Evolutionary conservation across 805 yeast species (phyloP), one percentile per base, ranked within the genome.

Genomic region (Tetrapisispora namnaoensis): DNA sequence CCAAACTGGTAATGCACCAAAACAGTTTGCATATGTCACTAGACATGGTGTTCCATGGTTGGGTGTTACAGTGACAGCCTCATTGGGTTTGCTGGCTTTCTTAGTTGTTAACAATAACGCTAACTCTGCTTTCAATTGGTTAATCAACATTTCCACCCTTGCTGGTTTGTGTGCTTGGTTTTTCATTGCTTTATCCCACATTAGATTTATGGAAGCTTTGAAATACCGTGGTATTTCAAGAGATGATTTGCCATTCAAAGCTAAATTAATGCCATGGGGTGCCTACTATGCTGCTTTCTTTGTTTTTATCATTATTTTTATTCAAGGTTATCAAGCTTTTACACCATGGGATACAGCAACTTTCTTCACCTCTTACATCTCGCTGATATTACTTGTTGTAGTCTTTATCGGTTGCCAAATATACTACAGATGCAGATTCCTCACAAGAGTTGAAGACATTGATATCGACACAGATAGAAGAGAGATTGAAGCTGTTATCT

Each of bases 121-220:
- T 46, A 65, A 65, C 47, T 68, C 71, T 13, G 87, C 80, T 36
- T 82, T 82, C 69, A 69, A 73, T 57, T 82, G 86, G 87, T 71
- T 82, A 51, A 70, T 81, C 55, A 79, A 80, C 60, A 79, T 82
- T 52, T 75, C 84, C 4, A 80, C 86, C 14, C 76, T 80, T 40
- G 78, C 86, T 36, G 87, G 87, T 49, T 70, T 82, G 53, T 77
- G 79, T 56, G 76, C 83, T 10, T 82, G 87, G 87, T 74, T 78
- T 30, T 75, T 78, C 64, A 80, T 81, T 49, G 70, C 78, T 37
- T 62, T 75, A 39, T 67, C 83, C 8, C 86, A 81, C 64, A 66
- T 82, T 49, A 72, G 86, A 62, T 82, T 57, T 75, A 82, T 82
- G 81, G 60, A 68, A 43, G 80, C 81, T 30, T 69, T 85, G 57